Evolutionary conservation across 768 basidiomycete species (phyloP).

Genomic region (Tylopilus cervinicoccineus): DNA sequence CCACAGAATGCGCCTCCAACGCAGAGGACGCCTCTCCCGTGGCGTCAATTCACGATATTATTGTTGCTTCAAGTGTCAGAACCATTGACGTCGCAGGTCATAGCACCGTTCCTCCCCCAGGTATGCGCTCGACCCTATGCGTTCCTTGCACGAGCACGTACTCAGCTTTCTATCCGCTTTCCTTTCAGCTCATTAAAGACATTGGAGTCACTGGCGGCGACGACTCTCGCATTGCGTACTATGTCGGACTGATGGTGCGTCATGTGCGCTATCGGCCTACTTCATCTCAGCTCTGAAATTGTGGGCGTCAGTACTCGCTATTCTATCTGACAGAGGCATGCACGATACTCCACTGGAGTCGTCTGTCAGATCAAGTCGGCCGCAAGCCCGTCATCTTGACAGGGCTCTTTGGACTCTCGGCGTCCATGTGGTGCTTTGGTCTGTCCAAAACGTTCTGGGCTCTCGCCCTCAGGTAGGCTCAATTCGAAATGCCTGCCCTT

Average conservation of each 20-base stretch:
- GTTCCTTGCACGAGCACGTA: no score
- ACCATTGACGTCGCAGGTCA: no score
- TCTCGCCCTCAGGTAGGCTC: constrained; percentile 36
- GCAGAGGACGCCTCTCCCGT: no score
- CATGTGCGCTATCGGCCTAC: neutral
- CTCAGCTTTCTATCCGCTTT: no score
- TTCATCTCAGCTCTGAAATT: neutral
- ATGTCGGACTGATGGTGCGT: constrained; percentile 46
- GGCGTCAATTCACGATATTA: no score
- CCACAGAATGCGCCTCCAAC: no score
- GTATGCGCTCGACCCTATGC: no score
- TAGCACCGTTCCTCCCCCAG: constrained; percentile 27
- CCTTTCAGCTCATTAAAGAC: constrained; percentile 25
- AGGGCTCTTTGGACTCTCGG: constrained; percentile 41
- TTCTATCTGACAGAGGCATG: constrained; percentile 49
- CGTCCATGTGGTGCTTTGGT: constrained; percentile 47
- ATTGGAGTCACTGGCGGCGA: constrained; percentile 40
- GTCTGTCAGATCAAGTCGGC: constrained; percentile 45
- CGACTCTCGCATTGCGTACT: constrained; percentile 43
- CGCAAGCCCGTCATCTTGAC: constrained; percentile 45
- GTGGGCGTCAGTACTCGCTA: constrained; percentile 37
- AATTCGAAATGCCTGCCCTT: neutral
- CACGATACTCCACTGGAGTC: constrained; percentile 47
- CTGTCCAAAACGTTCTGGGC: constrained; percentile 44
- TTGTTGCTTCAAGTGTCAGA: no score